Conservation (phyloP, 495 filamentous ascomycete genomes). For the Podospora fimiseda region DNA sequence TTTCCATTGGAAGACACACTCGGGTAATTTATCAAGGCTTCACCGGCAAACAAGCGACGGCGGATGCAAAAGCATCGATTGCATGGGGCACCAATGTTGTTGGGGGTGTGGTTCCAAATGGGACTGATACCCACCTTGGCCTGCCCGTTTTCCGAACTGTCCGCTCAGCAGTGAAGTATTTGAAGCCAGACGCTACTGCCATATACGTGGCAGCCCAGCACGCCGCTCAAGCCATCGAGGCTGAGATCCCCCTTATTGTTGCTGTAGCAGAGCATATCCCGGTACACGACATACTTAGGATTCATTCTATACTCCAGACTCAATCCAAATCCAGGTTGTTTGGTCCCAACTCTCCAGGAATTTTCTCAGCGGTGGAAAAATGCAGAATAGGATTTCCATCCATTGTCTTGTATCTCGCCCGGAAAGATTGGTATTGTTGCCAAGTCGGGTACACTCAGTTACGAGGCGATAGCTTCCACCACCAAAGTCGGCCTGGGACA, state of each 20-base stretch:
- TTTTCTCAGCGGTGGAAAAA: conserved; percentile 73
- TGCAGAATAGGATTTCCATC: conserved; percentile 86
- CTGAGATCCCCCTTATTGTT: conserved; percentile 79
- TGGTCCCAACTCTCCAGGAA: conserved; percentile 81
- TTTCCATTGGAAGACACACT: conserved; percentile 71
- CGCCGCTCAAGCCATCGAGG: conserved; percentile 75
- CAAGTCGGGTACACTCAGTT: conserved; percentile 83
- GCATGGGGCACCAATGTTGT: conserved; percentile 85
- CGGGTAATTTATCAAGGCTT: conserved; percentile 85
- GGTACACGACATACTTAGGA: conserved; percentile 71
- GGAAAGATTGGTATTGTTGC: conserved; percentile 77
- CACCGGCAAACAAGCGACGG: conserved; percentile 66
- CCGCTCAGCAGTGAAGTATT: conserved; percentile 54
- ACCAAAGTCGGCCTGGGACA: conserved; percentile 79
- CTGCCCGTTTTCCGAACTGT: conserved; percentile 74
- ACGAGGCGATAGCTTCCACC: conserved; percentile 80
- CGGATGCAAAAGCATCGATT: conserved; percentile 74
- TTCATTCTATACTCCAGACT: conserved; percentile 69
- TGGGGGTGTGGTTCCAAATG: conserved; percentile 75
- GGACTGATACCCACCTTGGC: conserved; percentile 71
- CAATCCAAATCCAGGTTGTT: conserved; percentile 78
- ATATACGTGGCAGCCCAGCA: conserved; percentile 80
- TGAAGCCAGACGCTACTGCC: conserved; percentile 78
- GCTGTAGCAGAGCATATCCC: conserved; percentile 91
- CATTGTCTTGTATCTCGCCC: conserved; percentile 65